These are phyloP conservation scores for Hydrangea macrophylla DNA, from an alignment of 148 eudicot genomes.

Conservation along the genomic window DNA sequence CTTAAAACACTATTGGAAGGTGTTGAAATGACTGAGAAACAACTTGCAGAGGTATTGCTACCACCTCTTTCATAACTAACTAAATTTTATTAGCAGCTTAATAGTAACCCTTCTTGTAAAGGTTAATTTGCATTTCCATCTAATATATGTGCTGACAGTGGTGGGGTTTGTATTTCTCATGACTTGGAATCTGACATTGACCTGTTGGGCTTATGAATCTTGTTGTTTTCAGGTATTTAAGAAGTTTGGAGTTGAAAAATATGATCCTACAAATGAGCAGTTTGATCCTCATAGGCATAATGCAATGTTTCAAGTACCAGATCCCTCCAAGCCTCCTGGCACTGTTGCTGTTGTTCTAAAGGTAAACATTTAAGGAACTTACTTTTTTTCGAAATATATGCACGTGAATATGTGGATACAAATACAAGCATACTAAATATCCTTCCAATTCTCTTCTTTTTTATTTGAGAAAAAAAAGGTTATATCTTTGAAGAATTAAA, in stretches of 20 bases:
- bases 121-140: background rate
- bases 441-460: too few relatives aligned
- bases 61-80: too few relatives aligned
- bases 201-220: constrained; percentile 3
- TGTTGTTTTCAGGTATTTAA: constrained; percentile 59
- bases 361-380: constrained; percentile 34
- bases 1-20: constrained; percentile 88
- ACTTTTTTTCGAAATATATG: too few relatives aligned
- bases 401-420: too few relatives aligned
- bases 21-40: constrained; percentile 96
- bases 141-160: background rate
- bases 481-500: background rate
- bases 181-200: background rate
- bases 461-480: background rate
- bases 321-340: constrained; percentile 70
- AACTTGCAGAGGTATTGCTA: constrained; percentile 63
- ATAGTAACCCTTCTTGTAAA: background rate
- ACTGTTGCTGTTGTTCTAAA: constrained; percentile 86
- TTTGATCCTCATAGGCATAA: constrained; percentile 90
- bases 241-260: constrained; percentile 75
- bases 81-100: too few relatives aligned
- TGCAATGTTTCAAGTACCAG: constrained; percentile 95
- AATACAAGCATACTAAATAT: too few relatives aligned
- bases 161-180: background rate
- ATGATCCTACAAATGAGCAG: constrained; percentile 74